Conservation (phyloP, 2,329 filamentous ascomycete species). For the Aureobasidium pullulans region DNA sequence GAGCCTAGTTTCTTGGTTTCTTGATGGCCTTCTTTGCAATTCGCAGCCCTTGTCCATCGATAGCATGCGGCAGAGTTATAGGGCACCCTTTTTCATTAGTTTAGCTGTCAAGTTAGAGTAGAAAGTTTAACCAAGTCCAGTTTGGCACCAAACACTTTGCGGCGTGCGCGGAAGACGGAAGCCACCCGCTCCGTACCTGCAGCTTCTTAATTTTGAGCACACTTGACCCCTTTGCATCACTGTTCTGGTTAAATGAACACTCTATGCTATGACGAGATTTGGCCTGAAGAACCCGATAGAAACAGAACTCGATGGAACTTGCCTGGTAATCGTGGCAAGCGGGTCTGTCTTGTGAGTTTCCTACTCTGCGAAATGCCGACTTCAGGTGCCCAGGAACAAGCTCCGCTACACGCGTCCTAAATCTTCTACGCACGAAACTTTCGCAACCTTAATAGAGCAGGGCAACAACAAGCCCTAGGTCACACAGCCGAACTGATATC, state of each 20-base stretch:
- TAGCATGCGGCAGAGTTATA: neutral
- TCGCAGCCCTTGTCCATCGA: neutral
- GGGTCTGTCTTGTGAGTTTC: too few species aligned
- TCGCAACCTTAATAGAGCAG: neutral
- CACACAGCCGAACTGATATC: neutral
- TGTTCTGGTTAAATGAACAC: too few species aligned
- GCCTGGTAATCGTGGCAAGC: too few species aligned
- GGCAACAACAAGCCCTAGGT: neutral
- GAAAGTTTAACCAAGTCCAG: neutral
- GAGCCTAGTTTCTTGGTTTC: neutral
- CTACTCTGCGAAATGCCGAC: neutral
- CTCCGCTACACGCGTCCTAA: neutral
- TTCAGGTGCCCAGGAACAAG: neutral
- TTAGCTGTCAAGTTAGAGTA: slow-evolving; percentile 4
- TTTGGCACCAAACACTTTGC: neutral
- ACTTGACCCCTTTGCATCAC: too few species aligned
- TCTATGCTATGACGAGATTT: too few species aligned
- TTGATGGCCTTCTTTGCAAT: neutral
- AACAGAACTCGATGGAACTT: too few species aligned
- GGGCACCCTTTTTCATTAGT: neutral
- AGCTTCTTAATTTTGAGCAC: too few species aligned
- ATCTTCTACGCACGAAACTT: neutral
- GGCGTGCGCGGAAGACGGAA: neutral
- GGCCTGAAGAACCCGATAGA: too few species aligned
- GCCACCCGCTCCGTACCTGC: neutral